phyloP scores from a whole-genome alignment of 352 stramenopile species.

The Globisporangium cystogenes region DNA sequence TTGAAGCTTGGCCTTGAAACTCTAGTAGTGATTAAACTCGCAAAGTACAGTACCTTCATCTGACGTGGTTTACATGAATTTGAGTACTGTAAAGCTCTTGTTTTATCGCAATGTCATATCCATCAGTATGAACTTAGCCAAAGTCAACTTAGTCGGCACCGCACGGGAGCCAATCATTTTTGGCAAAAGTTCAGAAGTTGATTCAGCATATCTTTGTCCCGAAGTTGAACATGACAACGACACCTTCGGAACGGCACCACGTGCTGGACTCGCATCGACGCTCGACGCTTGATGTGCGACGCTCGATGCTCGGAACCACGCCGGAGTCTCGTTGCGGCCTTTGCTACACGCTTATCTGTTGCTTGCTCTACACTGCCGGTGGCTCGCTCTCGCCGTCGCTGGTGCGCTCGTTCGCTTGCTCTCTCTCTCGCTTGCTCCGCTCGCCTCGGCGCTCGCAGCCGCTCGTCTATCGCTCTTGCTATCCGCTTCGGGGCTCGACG shows the following conservation, averaged over 20 bases:
- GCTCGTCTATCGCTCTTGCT: constrained; percentile 1
- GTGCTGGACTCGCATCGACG: no score
- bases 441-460: neutral
- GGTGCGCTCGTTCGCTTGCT: neutral
- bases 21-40: no score
- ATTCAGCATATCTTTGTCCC: no score
- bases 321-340: neutral
- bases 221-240: no score
- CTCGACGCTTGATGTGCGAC: no score
- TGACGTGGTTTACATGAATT: neutral
- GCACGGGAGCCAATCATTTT: no score
- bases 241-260: neutral
- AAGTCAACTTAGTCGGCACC: no score
- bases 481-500: constrained; percentile 1
- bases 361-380: neutral
- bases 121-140: no score
- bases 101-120: no score
- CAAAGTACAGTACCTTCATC: no score
- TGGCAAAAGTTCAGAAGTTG: no score
- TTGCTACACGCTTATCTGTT: constrained; percentile 3
- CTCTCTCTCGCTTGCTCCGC: neutral
- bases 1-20: no score
- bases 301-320: neutral
- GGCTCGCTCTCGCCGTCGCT: neutral
- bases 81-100: neutral